Evolutionary conservation across 2,329 filamentous ascomycete species (phyloP).

Genomic region (Colletotrichum ledebouriae): DNA sequence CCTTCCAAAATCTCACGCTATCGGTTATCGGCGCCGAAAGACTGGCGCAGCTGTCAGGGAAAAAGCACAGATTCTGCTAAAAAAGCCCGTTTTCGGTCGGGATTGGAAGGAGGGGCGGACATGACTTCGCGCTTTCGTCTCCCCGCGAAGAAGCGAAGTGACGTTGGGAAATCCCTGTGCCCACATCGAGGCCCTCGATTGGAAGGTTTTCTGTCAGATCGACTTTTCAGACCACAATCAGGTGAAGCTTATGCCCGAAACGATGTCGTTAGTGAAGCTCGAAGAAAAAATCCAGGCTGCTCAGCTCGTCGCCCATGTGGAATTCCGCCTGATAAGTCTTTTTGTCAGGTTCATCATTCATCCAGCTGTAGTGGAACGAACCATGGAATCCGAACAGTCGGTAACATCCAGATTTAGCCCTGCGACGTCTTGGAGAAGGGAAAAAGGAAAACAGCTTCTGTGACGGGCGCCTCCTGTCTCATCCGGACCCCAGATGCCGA

Average conservation of each 20-base stretch:
- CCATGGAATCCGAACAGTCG: neutral
- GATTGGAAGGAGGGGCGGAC: neutral
- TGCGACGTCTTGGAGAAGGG: conserved; percentile 10
- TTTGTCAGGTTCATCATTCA: neutral
- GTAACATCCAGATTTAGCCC: conserved; percentile 8
- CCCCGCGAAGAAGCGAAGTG: conserved; percentile 16
- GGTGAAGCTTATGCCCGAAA: too few relatives aligned
- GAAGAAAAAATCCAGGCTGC: too few relatives aligned
- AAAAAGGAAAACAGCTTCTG: neutral
- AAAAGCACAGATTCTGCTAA: neutral
- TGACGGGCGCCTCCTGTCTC: conserved; percentile 23
- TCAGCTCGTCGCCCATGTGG: neutral
- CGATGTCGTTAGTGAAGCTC: too few relatives aligned
- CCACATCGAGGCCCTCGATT: too few relatives aligned
- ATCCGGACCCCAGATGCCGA: conserved; percentile 27
- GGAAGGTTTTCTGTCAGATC: too few relatives aligned
- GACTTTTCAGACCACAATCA: too few relatives aligned
- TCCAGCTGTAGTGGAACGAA: neutral
- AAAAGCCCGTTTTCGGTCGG: too few relatives aligned
- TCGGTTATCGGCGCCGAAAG: conserved; percentile 1
- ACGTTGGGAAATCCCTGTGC: neutral
- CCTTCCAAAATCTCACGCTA: neutral
- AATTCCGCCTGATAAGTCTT: neutral
- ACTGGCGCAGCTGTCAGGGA: conserved; percentile 11
- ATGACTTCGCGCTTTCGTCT: conserved; percentile 18